phyloP scores from a whole-genome alignment of 1,139 yeast genomes.

The Suhomyces chickasaworum region DNA sequence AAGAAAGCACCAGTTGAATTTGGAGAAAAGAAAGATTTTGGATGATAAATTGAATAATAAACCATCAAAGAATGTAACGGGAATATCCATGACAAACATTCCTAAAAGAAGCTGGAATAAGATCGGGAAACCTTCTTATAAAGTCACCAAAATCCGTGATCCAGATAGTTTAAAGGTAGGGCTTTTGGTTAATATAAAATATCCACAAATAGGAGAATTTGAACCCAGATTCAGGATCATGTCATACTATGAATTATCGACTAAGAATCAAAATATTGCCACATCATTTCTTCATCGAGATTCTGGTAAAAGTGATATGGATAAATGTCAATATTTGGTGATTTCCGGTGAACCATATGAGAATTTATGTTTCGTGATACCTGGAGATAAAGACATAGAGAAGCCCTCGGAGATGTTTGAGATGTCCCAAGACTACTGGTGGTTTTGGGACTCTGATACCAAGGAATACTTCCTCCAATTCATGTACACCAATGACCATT shows the following conservation, averaged over 20 bases:
- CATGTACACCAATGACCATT: conserved; percentile 35
- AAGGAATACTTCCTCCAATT: conserved; percentile 72
- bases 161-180: conserved; percentile 61
- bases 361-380: conserved; percentile 69
- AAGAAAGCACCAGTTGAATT: conserved; percentile 67
- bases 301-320: conserved; percentile 36
- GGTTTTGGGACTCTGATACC: conserved; percentile 69
- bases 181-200: conserved; percentile 57
- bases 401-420: conserved; percentile 35
- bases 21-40: conserved; percentile 56
- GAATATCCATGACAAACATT: conserved; percentile 21
- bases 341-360: conserved; percentile 85
- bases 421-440: conserved; percentile 57
- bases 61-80: conserved; percentile 2
- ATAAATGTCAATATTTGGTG: conserved; percentile 62
- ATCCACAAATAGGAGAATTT: conserved; percentile 60
- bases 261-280: conserved; percentile 37
- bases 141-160: conserved; percentile 66
- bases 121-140: conserved; percentile 74
- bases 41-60: conserved; percentile 36
- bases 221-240: conserved; percentile 71
- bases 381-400: conserved; percentile 56
- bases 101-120: conserved; percentile 54
- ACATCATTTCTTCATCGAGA: conserved; percentile 27
- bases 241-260: conserved; percentile 70